phyloP scores from a whole-genome alignment of 1,139 yeast species.

The Yamadazyma spencermartinsiae region DNA sequence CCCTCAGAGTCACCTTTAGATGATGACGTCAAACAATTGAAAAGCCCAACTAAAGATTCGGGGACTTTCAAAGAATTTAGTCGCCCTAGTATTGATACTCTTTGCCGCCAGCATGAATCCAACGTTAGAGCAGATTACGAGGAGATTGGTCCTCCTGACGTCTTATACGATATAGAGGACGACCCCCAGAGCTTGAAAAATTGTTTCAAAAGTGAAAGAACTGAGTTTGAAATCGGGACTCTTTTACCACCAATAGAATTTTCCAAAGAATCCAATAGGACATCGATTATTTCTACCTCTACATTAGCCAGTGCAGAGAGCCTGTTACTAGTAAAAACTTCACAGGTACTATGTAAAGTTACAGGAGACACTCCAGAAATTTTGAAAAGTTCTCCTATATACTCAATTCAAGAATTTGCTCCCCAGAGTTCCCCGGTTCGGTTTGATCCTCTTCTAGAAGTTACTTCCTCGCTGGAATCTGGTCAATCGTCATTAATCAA shows the following conservation, averaged over 20 bases:
- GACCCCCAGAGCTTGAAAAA: too few relatives aligned
- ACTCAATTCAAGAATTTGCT: not conserved
- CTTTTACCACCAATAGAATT: conserved; percentile 1
- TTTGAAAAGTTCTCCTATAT: conserved; percentile 15
- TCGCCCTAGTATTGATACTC: not conserved
- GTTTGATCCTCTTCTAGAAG: not conserved
- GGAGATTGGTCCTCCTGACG: not conserved
- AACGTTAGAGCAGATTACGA: not conserved
- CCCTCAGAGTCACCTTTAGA: not conserved
- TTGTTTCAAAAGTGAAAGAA: not conserved
- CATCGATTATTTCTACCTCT: not conserved
- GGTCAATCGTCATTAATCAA: not conserved
- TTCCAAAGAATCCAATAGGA: not conserved
- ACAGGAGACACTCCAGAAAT: conserved; percentile 8
- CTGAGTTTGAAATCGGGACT: not conserved
- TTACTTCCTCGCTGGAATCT: too few relatives aligned
- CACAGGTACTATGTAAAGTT: not conserved
- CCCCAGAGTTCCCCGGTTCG: not conserved
- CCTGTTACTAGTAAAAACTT: not conserved
- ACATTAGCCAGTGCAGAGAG: not conserved
- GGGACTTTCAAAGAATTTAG: too few relatives aligned
- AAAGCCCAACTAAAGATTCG: not conserved
- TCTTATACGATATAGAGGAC: too few relatives aligned
- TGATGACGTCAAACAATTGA: too few relatives aligned
- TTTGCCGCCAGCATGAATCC: not conserved